Evolutionary conservation across 2,329 filamentous ascomycete species (phyloP), one percentile per base, ranked within the genome.

Genomic region (Purpureocillium takamizusanense): DNA sequence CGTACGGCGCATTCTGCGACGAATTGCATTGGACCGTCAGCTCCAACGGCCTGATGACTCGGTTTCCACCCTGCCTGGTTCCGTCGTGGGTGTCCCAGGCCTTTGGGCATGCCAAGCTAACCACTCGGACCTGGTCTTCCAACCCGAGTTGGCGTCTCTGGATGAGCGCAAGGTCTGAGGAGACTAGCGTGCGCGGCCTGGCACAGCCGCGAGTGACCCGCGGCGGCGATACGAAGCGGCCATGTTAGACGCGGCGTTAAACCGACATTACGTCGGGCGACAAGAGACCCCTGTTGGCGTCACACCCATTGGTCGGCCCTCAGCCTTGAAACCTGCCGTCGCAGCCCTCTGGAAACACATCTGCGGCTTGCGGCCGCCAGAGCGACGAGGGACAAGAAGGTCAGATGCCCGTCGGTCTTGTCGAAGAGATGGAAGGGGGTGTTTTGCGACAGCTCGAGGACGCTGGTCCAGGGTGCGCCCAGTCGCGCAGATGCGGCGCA

Each of bases 241-340:
- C 17, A 31, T 38, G 35, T 36, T 44, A 44, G 35, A 42, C 42
- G 42, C 42, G 42, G 40, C 34, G 40, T 44, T 38, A 40, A 33
- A 30, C 21, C 29, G 28, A 14, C 30, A 4, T 29, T 37, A 16
- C 10, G 21, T 25, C 21, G 21, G 21, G 21, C 15, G 28, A 16
- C 17, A 32, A 18, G 13, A 28, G 17, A 14, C 37, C 32, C 32
- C 35, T 17, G 36, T 39, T 16, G 10, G 31, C 13, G 29, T 14
- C 32, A 23, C 25, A 27, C 21, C 29, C 27, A 44, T 42, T 44
- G 42, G 42, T 31, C 14, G 12, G 25, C 23, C 27, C 17, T 13
- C 32, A 23, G 12, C 7, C 33, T 35, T 35, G 2, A 16, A n/a
- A 16, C 18, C n/a, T 27, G 21, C 33, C 21, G n/a, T 35, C 21